phyloP scores from a whole-genome alignment of 2,329 filamentous ascomycete genomes.

The Coniosporium tulheliwenetii region DNA sequence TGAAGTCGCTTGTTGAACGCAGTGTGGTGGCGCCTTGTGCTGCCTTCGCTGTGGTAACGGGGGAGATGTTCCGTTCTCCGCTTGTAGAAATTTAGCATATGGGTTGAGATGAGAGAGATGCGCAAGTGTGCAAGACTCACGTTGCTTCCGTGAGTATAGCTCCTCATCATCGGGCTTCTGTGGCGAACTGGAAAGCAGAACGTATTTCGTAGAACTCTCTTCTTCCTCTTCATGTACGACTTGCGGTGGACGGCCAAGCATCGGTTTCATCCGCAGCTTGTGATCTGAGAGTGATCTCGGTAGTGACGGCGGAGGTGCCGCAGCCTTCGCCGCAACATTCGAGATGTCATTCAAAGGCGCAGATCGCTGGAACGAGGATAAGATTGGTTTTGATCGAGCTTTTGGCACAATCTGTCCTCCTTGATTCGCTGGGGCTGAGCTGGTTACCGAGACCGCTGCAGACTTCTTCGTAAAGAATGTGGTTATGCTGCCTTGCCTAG shows the following conservation, averaged over 20 bases:
- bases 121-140: too few species aligned
- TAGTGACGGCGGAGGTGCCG: conserved; percentile 1
- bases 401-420: too few species aligned
- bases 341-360: conserved; percentile 17
- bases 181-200: conserved; percentile 28
- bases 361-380: background rate
- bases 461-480: conserved; percentile 28
- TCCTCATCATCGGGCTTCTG: conserved; percentile 12
- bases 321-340: conserved; percentile 10
- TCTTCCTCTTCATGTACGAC: conserved; percentile 9
- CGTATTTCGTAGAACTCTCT: conserved; percentile 32
- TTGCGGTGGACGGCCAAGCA: conserved; percentile 13
- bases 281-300: conserved; percentile 10
- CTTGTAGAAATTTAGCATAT: too few species aligned
- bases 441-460: too few species aligned
- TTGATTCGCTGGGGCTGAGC: too few species aligned
- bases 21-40: conserved; percentile 2
- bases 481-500: conserved; percentile 34
- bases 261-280: conserved; percentile 17
- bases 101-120: too few species aligned
- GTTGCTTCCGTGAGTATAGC: too few species aligned
- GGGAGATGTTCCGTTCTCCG: too few species aligned
- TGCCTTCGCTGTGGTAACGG: background rate
- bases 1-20: conserved; percentile 7
- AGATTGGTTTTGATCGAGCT: too few species aligned